Conservation (phyloP, 805 yeast genomes). For the Candida succiphila region DNA sequence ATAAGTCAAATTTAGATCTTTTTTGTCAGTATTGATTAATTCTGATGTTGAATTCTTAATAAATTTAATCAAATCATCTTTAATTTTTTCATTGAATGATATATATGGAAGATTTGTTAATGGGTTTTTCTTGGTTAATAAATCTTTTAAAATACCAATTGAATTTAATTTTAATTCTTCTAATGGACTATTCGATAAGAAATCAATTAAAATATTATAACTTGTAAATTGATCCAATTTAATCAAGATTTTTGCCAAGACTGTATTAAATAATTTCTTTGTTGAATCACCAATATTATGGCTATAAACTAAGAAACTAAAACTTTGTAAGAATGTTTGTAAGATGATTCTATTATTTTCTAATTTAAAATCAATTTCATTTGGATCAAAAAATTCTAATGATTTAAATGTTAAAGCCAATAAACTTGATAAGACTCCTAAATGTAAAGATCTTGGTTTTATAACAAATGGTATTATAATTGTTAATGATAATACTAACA, state of each 20-base stretch:
- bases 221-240: constrained; percentile 44
- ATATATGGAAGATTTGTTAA: no score
- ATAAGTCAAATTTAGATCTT: no score
- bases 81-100: no score
- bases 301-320: not conserved
- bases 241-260: constrained; percentile 55
- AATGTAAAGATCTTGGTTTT: constrained; percentile 10
- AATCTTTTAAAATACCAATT: constrained; percentile 61
- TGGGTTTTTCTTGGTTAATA: constrained; percentile 24
- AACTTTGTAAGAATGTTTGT: not conserved
- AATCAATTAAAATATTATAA: constrained; percentile 52
- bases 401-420: constrained; percentile 11
- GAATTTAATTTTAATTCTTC: constrained; percentile 48
- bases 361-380: not conserved
- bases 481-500: no score
- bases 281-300: constrained; percentile 2
- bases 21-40: no score
- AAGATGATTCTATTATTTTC: not conserved
- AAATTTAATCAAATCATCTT: no score
- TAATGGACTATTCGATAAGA: constrained; percentile 58
- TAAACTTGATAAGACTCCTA: constrained; percentile 8
- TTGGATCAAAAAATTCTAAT: not conserved
- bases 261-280: constrained; percentile 36
- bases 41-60: no score
- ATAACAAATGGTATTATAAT: constrained; percentile 29